These are phyloP conservation scores for Canariomyces notabilis DNA, from an alignment of 2,329 filamentous ascomycete species.

Conservation along the genomic window DNA sequence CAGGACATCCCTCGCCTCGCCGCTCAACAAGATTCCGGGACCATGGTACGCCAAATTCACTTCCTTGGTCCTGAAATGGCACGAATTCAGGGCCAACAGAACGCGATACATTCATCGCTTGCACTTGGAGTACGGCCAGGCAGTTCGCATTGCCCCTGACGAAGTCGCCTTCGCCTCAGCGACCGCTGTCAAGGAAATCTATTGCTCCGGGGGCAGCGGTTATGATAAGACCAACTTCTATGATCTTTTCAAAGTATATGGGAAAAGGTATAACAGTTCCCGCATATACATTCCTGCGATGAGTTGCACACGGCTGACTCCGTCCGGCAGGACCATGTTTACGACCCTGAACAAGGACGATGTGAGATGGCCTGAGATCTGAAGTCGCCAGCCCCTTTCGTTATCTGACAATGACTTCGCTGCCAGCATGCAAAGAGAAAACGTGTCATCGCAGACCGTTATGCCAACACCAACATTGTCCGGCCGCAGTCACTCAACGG, in stretches of 20 bases:
- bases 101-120: constrained; percentile 52
- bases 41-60: constrained; percentile 45
- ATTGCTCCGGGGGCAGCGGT: constrained; percentile 55
- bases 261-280: constrained; percentile 39
- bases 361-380: constrained; percentile 32
- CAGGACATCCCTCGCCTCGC: constrained; percentile 27
- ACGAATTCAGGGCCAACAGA: constrained; percentile 50
- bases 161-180: constrained; percentile 56
- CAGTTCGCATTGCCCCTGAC: constrained; percentile 52
- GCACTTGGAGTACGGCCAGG: constrained; percentile 51
- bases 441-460: constrained; percentile 59
- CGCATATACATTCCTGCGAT: not conserved
- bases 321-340: constrained; percentile 48
- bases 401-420: not conserved
- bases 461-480: constrained; percentile 64
- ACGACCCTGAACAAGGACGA: constrained; percentile 51
- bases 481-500: constrained; percentile 49
- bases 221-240: constrained; percentile 64
- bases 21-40: constrained; percentile 43
- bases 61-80: constrained; percentile 47
- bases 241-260: constrained; percentile 54
- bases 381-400: too few species aligned
- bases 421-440: constrained; percentile 55
- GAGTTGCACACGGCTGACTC: not conserved
- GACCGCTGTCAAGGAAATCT: constrained; percentile 57